Percentiles rank a stretch among this genome's conserved stretches.
These are phyloP conservation scores for Litsea cubeba DNA, from an alignment of 164 flowering plant species.

Conservation along the genomic window DNA sequence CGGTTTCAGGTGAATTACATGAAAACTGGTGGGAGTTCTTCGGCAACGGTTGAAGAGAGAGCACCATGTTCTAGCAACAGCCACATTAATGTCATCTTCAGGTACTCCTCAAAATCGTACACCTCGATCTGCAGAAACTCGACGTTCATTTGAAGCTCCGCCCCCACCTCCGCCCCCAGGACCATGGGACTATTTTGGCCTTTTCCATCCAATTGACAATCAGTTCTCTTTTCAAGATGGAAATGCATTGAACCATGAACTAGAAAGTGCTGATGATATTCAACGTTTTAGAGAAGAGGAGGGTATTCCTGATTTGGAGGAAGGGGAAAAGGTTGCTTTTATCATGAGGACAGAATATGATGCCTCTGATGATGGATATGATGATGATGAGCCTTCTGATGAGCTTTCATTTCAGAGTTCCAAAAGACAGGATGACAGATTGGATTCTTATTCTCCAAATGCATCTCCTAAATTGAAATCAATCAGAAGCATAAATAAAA, in stretches of 20 bases:
- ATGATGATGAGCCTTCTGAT: conserved; percentile 52
- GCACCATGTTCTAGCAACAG: conserved; percentile 39
- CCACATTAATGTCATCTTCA: conserved; percentile 42
- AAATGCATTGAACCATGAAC: conserved; percentile 25
- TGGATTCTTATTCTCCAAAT: conserved; percentile 24
- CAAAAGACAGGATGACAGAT: conserved; percentile 45
- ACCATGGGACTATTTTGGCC: conserved; percentile 85
- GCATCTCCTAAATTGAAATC: conserved; percentile 31
- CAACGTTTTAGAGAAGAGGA: conserved; percentile 46
- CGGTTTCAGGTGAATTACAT: conserved; percentile 54
- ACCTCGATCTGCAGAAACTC: conserved; percentile 40
- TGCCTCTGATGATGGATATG: conserved; percentile 80
- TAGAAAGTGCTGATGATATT: conserved; percentile 40
- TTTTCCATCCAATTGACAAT: conserved; percentile 46
- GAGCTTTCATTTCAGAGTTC: conserved; percentile 62
- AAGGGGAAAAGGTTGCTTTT: conserved; percentile 38
- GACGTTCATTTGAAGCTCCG: conserved; percentile 29
- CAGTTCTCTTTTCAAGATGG: conserved; percentile 56
- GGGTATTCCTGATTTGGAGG: conserved; percentile 59
- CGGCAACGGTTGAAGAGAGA: conserved; percentile 65
- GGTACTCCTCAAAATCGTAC: conserved; percentile 38
- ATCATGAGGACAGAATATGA: conserved; percentile 29
- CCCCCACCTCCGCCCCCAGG: conserved; percentile 30
- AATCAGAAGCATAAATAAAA: conserved; percentile 31
- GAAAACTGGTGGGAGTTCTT: conserved; percentile 47